phyloP scores from a whole-genome alignment of 164 flowering plant genomes.

The Aristolochia fimbriata region DNA sequence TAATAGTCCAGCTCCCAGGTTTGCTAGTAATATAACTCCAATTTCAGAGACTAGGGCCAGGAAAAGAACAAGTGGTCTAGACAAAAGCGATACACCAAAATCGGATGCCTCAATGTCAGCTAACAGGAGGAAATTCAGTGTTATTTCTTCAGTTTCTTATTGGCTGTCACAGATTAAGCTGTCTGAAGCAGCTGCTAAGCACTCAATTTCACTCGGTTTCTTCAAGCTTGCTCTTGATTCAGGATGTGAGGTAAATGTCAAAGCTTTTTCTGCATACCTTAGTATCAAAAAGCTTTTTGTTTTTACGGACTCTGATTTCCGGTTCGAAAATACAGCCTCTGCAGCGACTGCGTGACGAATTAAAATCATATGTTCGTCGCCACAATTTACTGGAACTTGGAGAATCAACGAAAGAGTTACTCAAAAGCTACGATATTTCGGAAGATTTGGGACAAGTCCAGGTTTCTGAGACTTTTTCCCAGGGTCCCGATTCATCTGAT shows the following conservation, averaged over 20 bases:
- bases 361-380: constrained; percentile 50
- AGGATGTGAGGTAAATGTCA: constrained; percentile 70
- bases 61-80: constrained; percentile 23
- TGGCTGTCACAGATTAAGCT: constrained; percentile 84
- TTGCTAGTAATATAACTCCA: constrained; percentile 45
- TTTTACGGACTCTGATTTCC: neutral
- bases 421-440: constrained; percentile 36
- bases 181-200: constrained; percentile 78
- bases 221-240: constrained; percentile 88
- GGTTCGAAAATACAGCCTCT: constrained; percentile 33
- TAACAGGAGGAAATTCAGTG: constrained; percentile 34
- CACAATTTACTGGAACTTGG: constrained; percentile 51
- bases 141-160: constrained; percentile 58
- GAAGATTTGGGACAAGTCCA: constrained; percentile 46
- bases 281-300: neutral
- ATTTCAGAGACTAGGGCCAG: constrained; percentile 45
- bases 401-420: constrained; percentile 47
- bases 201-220: constrained; percentile 76
- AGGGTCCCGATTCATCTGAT: constrained; percentile 50
- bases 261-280: neutral
- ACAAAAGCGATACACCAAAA: constrained; percentile 46
- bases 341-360: constrained; percentile 64
- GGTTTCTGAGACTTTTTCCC: constrained; percentile 50
- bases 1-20: constrained; percentile 32
- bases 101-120: constrained; percentile 48